A percentile compares a stretch with the other conserved stretches of the same genome.
Conservation (phyloP, 129 eudicot genomes). For the Flaveria linearis region DNA sequence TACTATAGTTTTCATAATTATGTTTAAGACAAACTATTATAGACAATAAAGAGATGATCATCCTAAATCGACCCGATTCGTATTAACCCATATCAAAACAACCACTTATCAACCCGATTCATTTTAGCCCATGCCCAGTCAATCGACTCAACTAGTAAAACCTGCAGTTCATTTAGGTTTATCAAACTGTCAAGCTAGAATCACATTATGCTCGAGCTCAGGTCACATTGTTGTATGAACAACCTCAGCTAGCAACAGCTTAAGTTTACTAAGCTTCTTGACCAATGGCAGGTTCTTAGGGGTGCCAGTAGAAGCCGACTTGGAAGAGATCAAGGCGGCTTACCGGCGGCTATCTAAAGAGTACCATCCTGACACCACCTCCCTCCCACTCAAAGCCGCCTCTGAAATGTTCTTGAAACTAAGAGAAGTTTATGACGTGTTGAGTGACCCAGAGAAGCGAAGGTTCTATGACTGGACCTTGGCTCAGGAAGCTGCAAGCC, state of each 20-base stretch:
- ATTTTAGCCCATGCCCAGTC: too few relatives aligned
- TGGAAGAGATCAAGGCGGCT: conserved; percentile 88
- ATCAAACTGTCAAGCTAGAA: not conserved
- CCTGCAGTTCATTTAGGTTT: too few relatives aligned
- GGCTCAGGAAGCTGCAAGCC: conserved; percentile 90
- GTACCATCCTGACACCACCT: conserved; percentile 94
- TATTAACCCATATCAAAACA: too few relatives aligned
- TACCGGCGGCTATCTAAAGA: conserved; percentile 83
- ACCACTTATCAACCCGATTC: too few relatives aligned
- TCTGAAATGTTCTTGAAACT: conserved; percentile 81
- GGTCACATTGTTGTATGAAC: not conserved
- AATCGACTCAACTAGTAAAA: too few relatives aligned
- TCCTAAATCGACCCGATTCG: too few relatives aligned
- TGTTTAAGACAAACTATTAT: too few relatives aligned
- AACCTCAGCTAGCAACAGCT: not conserved
- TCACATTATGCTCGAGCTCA: too few relatives aligned
- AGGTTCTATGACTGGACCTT: conserved; percentile 88
- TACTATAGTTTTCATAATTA: too few relatives aligned
- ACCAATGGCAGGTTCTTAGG: conserved; percentile 72
- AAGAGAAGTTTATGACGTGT: conserved; percentile 59
- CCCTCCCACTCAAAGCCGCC: conserved; percentile 77
- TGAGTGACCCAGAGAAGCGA: conserved; percentile 78
- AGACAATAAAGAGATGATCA: too few relatives aligned
- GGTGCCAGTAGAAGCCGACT: conserved; percentile 70
- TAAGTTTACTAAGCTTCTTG: conserved; percentile 5